A percentile compares a stretch with the other conserved stretches of the same genome.
phyloP scores from a whole-genome alignment of 768 basidiomycete species.

The Hericium coralloides region DNA sequence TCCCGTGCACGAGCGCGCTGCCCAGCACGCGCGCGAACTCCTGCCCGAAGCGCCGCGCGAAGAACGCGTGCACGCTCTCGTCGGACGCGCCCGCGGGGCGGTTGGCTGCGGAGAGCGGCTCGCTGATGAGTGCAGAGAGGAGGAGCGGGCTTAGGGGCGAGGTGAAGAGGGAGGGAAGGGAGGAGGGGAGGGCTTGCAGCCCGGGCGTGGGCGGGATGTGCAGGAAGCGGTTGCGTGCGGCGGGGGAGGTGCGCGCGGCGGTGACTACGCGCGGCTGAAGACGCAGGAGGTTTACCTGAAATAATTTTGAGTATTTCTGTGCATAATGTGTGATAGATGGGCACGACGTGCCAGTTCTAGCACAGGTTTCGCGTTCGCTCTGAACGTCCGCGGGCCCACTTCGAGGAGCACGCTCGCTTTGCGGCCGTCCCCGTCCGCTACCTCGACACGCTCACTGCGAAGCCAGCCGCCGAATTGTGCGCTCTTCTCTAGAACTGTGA shows the following conservation, averaged over 20 bases:
- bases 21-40: constrained; percentile 63
- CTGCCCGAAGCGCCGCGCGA: constrained; percentile 65
- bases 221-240: constrained; percentile 73
- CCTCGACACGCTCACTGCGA: constrained; percentile 41
- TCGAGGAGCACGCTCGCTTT: constrained; percentile 56
- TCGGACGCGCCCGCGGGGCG: constrained; percentile 32
- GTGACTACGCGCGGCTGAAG: constrained; percentile 54
- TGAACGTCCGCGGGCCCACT: constrained; percentile 77
- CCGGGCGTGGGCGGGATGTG: constrained; percentile 43
- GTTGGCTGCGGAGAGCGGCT: constrained; percentile 37
- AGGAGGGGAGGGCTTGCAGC: constrained; percentile 41
- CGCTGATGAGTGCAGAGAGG: constrained; percentile 44
- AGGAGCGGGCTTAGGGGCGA: constrained; percentile 36
- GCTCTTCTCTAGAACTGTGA: constrained; percentile 65
- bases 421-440: constrained; percentile 23
- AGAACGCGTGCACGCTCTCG: constrained; percentile 74
- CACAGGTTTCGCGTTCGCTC: constrained; percentile 65
- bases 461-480: constrained; percentile 83
- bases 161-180: constrained; percentile 27
- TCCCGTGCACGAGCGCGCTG: constrained; percentile 82
- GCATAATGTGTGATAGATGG: not conserved
- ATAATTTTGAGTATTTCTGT: constrained; percentile 1
- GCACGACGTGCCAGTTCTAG: constrained; percentile 66
- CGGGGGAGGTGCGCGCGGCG: constrained; percentile 55
- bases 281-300: constrained; percentile 68